Base-by-base conservation (phyloP, 768 basidiomycete species). In the Leccinum arenicola region DNA sequence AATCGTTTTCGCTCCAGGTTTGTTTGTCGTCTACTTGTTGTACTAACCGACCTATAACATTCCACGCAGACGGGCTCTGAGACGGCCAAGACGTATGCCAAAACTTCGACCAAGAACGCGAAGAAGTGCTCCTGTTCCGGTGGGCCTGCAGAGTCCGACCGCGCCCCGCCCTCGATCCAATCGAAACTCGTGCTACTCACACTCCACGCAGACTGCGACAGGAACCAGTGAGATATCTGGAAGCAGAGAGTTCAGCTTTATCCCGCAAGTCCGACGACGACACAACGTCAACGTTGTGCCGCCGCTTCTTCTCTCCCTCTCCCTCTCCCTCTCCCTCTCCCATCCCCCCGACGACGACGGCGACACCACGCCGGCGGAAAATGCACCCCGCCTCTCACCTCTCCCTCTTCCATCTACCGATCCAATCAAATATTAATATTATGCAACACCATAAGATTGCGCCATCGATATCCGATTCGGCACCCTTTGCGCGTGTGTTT, bases 151-250 rank as follows among this genome's bases (percentile, higher is more conserved):
- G 70, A 69, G 47, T 21, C 64, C 17, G 74, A 75, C 21, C 65
- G 75, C 54, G 64, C 83, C 72, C 43, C 78, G 1, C 79, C 84
- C 15, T 78, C 84, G 48, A 79, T 98, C 19, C 96, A 98, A 73
- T 86, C 91, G 17, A 97, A 97, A 66, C 83, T 98, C 35, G 92
- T 92, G 25, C 81, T 98, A 17, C 84, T 99, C 8, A 88, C 89
- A 0, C 83, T 98, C 27, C 80, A 90, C 7, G 23, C 96, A 98
- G 77, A 88, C 96, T 4, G 91, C 90, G 2, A 88, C 95, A 70
- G 96, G 96, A 14, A 93, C 92, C 0, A 93, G 87, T 65, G 92
- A 95, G 66, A 93, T 98, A 29, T 88, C 92, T 0, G 91, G 89
- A 17, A 82, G 83, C 49, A 84, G 87, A 12, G 96, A 99, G 70